Base-by-base conservation (phyloP, 176 grass and related monocot species). In the Typha latifolia region DNA sequence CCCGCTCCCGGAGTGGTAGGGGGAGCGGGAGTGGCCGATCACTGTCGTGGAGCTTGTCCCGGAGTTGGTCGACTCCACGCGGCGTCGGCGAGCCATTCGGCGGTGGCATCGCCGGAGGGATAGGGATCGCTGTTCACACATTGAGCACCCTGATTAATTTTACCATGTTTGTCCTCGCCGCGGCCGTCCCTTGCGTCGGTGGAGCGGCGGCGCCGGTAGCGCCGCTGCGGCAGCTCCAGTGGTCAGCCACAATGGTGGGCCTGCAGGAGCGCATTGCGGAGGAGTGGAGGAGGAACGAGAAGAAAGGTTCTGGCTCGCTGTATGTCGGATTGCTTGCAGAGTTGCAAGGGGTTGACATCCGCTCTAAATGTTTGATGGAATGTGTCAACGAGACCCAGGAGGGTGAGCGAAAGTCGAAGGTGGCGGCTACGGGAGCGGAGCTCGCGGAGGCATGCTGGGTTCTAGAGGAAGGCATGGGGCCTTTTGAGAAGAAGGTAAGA, bases 81-180 rank as follows among this genome's bases (percentile, higher is more conserved):
- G 16, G 53, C 18, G 18, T n/a, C 6, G n/a, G 82, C 81, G 5
- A 72, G 31, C 1, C 19, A 43, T 10, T 43, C 59, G 78, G 49
- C 53, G 5, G 22, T 64, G 10, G 48, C 78, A 0, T 53, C 71
- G 3, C 26, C 75, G 71, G 84, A 50, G 86, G 89, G 0, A 66
- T 93, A 2, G 89, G 83, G 2, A 66, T 83, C 9, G 89, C 94
- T 0, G 70, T 93, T 49, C 85, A 90, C 78, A 92, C 94, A 32
- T 87, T 99, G 94, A 87, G 89, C 67, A 90, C 86, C 3, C 67
- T 90, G 8, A 86, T 99, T 3, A 86, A 78, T 14, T 99, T 99
- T 62, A 62, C 83, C 53, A 87, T 79, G 89, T 99, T 89, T 89
- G 86, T 69, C 16, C 74, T 99, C 3, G 84, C 77, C 1, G 86